phyloP scores from a whole-genome alignment of 2,329 filamentous ascomycete species.

The Dichotomopilus funicola region DNA sequence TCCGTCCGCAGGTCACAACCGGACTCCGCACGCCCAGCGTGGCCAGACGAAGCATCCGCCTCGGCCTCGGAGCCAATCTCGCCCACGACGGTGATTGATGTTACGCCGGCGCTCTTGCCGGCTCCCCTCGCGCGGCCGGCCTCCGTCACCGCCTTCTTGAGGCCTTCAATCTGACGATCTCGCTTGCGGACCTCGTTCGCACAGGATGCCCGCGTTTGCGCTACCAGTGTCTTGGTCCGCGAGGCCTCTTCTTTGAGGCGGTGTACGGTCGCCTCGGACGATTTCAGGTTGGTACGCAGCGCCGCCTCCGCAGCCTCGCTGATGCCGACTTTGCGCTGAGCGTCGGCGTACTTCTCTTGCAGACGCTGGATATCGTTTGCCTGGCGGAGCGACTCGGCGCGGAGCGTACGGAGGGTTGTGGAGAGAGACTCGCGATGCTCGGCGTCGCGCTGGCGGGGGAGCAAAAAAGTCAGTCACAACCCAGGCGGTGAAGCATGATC shows the following conservation, averaged over 20 bases:
- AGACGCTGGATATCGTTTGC: conserved; percentile 59
- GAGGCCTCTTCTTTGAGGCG: conserved; percentile 78
- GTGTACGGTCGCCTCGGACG: conserved; percentile 66
- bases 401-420: conserved; percentile 67
- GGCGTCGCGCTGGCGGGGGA: conserved; percentile 64
- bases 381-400: conserved; percentile 68
- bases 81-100: conserved; percentile 52
- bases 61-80: conserved; percentile 31
- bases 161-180: conserved; percentile 77
- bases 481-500: neutral
- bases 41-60: neutral
- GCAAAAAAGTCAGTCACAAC: neutral
- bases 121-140: conserved; percentile 56
- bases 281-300: conserved; percentile 61
- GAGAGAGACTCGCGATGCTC: conserved; percentile 81
- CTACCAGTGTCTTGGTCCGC: conserved; percentile 69
- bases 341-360: conserved; percentile 46
- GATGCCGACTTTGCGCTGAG: conserved; percentile 49
- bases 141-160: conserved; percentile 81
- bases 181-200: conserved; percentile 86
- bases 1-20: conserved; percentile 69
- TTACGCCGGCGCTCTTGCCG: conserved; percentile 47
- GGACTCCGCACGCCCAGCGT: conserved; percentile 39
- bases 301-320: conserved; percentile 65
- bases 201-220: conserved; percentile 79